Evolutionary conservation across 2,329 filamentous ascomycete genomes (phyloP).

Genomic region (Boeremia lycopersici): DNA sequence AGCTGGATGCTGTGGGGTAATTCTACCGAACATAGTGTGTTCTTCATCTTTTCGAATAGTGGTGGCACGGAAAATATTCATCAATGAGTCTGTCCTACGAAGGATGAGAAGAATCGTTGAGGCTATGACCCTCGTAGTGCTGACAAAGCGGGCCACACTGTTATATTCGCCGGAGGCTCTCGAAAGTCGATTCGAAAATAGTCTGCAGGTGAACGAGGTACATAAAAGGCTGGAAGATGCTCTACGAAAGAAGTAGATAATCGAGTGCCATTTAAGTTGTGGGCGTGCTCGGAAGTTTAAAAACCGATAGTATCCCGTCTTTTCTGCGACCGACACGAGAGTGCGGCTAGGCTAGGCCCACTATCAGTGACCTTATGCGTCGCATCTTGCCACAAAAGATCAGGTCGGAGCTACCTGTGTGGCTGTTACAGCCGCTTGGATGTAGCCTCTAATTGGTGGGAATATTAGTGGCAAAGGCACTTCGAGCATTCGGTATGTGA

Average conservation of each 20-base stretch:
- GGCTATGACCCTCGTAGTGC: too few relatives aligned
- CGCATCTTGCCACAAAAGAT: not conserved
- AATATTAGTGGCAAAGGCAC: not conserved
- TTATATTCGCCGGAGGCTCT: not conserved
- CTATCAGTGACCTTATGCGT: too few relatives aligned
- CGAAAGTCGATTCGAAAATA: too few relatives aligned
- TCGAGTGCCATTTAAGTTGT: too few relatives aligned
- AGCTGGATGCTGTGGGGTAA: conserved; percentile 23
- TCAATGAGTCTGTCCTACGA: too few relatives aligned
- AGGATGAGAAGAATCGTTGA: too few relatives aligned
- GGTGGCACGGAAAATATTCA: not conserved
- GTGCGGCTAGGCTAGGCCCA: not conserved
- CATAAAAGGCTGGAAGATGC: too few relatives aligned
- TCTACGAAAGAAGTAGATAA: too few relatives aligned
- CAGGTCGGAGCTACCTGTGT: not conserved
- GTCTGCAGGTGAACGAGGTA: too few relatives aligned
- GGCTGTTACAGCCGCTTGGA: not conserved
- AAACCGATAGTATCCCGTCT: too few relatives aligned
- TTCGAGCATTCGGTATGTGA: not conserved
- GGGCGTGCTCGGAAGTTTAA: too few relatives aligned
- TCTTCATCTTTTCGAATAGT: not conserved
- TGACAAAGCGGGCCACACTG: not conserved
- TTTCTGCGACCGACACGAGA: not conserved
- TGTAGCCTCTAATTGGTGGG: not conserved
- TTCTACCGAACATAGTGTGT: conserved; percentile 6